A percentile compares a stretch with the other conserved stretches of the same genome.
phyloP scores from a whole-genome alignment of 441 rosid species.

The Arabidopsis hybrid region DNA sequence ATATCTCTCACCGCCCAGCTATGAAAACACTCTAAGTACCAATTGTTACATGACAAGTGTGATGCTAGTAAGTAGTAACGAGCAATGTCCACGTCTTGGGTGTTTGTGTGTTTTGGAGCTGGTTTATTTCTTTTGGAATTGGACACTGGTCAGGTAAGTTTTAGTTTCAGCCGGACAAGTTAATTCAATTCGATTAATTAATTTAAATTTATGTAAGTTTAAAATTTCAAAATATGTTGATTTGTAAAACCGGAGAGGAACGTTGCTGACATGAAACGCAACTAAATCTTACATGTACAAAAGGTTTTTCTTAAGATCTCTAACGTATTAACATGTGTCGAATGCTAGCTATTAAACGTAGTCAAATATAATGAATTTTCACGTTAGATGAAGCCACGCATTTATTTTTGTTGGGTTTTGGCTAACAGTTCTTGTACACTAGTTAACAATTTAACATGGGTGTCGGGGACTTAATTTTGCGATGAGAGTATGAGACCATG shows the following conservation, averaged over 20 bases:
- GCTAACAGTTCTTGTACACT: not conserved
- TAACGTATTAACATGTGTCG: not conserved
- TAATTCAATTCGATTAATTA: no score
- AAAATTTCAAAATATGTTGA: no score
- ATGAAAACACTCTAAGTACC: not conserved
- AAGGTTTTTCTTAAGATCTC: not conserved
- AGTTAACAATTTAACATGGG: no score
- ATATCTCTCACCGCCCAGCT: not conserved
- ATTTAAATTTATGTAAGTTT: no score
- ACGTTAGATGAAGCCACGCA: slow-evolving; percentile 9
- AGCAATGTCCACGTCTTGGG: not conserved
- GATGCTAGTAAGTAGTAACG: not conserved
- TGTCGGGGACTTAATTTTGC: not conserved
- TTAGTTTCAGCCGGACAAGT: not conserved
- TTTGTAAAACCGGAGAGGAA: not conserved
- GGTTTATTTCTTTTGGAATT: slow-evolving; percentile 1
- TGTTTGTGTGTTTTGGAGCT: no score
- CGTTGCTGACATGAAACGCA: slow-evolving; percentile 14
- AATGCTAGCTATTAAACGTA: not conserved
- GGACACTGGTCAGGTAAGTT: not conserved
- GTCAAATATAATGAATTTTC: not conserved
- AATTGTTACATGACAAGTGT: slow-evolving; percentile 3
- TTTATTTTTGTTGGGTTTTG: slow-evolving; percentile 4
- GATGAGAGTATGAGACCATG: not conserved
- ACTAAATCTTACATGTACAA: not conserved